Evolutionary conservation across 306 rosid genomes (phyloP).

Genomic region (Vigna hirtella): DNA sequence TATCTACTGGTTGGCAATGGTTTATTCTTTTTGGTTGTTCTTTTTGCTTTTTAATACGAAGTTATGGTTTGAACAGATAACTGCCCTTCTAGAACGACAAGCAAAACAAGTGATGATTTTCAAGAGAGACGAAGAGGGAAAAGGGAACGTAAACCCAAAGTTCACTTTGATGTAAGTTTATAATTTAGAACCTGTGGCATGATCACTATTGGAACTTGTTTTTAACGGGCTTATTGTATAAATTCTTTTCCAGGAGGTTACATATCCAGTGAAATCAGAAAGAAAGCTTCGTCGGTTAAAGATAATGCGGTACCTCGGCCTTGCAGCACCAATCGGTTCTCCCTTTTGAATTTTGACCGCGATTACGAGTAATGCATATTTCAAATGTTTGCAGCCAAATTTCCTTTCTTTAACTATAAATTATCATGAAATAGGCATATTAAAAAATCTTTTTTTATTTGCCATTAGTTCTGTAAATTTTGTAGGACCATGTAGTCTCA

Average conservation of each 20-base stretch:
- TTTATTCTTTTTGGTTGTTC: conserved; percentile 13
- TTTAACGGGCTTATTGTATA: conserved; percentile 37
- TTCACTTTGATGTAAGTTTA: conserved; percentile 74
- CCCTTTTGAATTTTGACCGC: conserved; percentile 52
- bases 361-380: conserved; percentile 24
- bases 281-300: conserved; percentile 60
- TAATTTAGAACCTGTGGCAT: conserved; percentile 29
- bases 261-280: conserved; percentile 55
- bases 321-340: conserved; percentile 75
- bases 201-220: conserved; percentile 3
- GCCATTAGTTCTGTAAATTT: conserved; percentile 13
- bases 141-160: conserved; percentile 72
- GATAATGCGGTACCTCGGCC: conserved; percentile 86
- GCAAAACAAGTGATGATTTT: conserved; percentile 53
- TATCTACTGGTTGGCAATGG: neutral
- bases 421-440: conserved; percentile 10
- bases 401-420: neutral
- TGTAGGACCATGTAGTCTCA: conserved; percentile 11
- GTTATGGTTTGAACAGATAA: conserved; percentile 58
- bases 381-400: conserved; percentile 17
- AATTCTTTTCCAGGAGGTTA: conserved; percentile 59
- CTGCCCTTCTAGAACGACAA: conserved; percentile 61
- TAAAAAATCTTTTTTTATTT: neutral
- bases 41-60: conserved; percentile 7
- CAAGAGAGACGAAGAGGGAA: conserved; percentile 68